Conservation (phyloP, 164 flowering plant genomes). For the grape (Vitis vinifera) region ASM3070453v1 NC_081812.1:3964001-3964500, state of each 20-base stretch:
- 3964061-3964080: neutral
- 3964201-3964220: conserved; percentile 34
- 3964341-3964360: conserved; percentile 58
- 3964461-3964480: neutral
- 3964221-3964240: conserved; percentile 7
- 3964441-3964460: neutral
- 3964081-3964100: neutral
- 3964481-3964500: too few species aligned
- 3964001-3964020: conserved; percentile 1
- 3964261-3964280: conserved; percentile 12
- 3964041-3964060: neutral
- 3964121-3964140: conserved; percentile 12
- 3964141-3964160: neutral
- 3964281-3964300: conserved; percentile 91
- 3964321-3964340: conserved; percentile 70
- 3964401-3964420: neutral
- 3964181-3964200: conserved; percentile 9
- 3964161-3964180: conserved; percentile 6
- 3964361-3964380: neutral
- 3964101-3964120: neutral
- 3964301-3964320: conserved; percentile 93
- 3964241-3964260: conserved; percentile 32
- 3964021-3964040: neutral
- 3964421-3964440: conserved; percentile 9
- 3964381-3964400: neutral